phyloP scores from a whole-genome alignment of 2,329 filamentous ascomycete species.

The Cercospora beticola region DNA sequence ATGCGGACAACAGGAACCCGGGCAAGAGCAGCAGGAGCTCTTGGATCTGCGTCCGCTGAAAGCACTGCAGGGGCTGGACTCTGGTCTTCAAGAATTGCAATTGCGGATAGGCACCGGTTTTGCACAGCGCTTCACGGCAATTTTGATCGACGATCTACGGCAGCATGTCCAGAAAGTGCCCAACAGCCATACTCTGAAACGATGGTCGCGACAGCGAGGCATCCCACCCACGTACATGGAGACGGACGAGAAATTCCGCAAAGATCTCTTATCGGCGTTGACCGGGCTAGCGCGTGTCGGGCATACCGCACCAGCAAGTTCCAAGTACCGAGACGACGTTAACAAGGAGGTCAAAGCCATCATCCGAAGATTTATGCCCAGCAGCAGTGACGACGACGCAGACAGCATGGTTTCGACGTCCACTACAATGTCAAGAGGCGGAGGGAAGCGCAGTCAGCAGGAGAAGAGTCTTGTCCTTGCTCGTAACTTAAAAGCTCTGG shows the following conservation, averaged over 20 bases:
- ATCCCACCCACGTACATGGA: constrained; percentile 74
- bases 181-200: constrained; percentile 69
- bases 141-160: constrained; percentile 75
- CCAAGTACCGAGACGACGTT: constrained; percentile 78
- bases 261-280: constrained; percentile 68
- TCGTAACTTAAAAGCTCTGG: constrained; percentile 80
- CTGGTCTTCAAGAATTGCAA: constrained; percentile 73
- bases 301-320: constrained; percentile 77
- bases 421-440: constrained; percentile 58
- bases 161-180: constrained; percentile 76
- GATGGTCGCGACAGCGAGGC: constrained; percentile 63
- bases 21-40: constrained; percentile 36
- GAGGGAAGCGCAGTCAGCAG: constrained; percentile 70
- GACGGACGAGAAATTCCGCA: constrained; percentile 68
- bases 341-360: constrained; percentile 82
- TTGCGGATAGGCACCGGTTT: constrained; percentile 83
- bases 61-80: constrained; percentile 75
- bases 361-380: constrained; percentile 81
- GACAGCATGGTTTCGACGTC: constrained; percentile 85
- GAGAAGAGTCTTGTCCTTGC: constrained; percentile 88
- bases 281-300: constrained; percentile 78
- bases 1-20: constrained; percentile 62
- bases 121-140: constrained; percentile 74
- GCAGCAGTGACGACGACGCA: constrained; percentile 89
- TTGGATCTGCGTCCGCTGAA: constrained; percentile 74